Evolutionary conservation across 1,284 basidiomycete species (phyloP), one percentile per base, ranked within the genome.

Genomic region (Neolentinus lepideus): DNA sequence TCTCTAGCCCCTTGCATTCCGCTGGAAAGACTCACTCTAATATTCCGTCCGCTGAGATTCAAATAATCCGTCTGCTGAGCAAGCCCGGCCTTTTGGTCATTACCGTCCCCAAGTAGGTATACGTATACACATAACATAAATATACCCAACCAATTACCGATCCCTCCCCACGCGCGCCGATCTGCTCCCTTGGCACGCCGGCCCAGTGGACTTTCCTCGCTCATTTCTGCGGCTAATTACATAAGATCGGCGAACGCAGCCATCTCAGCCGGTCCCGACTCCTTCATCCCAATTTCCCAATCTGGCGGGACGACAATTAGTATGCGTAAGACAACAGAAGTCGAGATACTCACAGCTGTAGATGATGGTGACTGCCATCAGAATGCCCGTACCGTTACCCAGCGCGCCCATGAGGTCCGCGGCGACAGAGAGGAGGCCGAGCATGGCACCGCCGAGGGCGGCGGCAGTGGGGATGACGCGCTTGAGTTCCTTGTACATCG

Each of bases 401-500:
- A 99, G 88, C 3, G 95, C 96, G 59, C 97, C 96, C 77, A 96
- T 89, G 59, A 99, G 75, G 70, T 99, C 96, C n/a, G 96, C 96
- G 24, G 84, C 81, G 55, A 99, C 94, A n/a, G 90, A 93, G 21
- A 98, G 78, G 22, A 97, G 77, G 51, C 96, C 96, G 29, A 98
- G 88, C 58, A 95, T 91, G 25, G 95, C 97, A 55, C 96, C 96
- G 57, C 96, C 97, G 62, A 98, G 93, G 1, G 95, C 93, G 14
- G 96, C 96, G 8, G 97, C 96, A 19, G 95, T 98, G 0, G 96
- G 96, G 61, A 99, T 97, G 61, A 98, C 89, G 51, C 94, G 84
- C 80, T 98, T 99, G 61, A 98, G 84, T 70, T 98, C 96, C 79
- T 98, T 98, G 83, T 98, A 98, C 92, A 98, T 97, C 26, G 88